Base-by-base conservation (phyloP, 345 rosid species). In the Clausena lansium region DNA sequence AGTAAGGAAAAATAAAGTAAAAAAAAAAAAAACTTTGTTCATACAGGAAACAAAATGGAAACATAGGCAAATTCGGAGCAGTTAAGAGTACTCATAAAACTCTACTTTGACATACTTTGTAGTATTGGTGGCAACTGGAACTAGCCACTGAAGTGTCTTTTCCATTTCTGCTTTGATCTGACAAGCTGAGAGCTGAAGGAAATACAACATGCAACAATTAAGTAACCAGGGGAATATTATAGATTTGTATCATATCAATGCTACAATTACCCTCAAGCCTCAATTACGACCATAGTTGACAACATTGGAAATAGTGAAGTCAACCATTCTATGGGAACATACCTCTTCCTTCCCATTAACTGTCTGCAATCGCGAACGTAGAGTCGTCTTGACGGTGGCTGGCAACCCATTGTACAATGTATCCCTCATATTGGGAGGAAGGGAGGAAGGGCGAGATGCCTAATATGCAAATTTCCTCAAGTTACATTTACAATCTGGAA, bases 111-210 rank as follows among this genome's bases (percentile, higher is more conserved):
- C 91, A 36, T 87, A 96, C 98, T 89, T 92, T 76, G 91, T 87
- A 15, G 99, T 94, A 82, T 91, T 92, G 73, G 92, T 32, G 67
- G 99, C 97, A 27, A 94, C 70, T 1, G 95, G 95, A 73, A 88
- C 93, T 74, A 96, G 92, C 99, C 99, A 96, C 15, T 81, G 83
- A 32, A 93, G 91, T 20, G 86, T 92, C 86, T 91, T 96, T 74
- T 91, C 95, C 93, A 94, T 91, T 80, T 96, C 95, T 80, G 88
- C 89, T 84, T 91, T 91, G 67, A 92, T 87, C 75, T 89, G 90
- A 76, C 84, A 67, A 60, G 89, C 52, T 25, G 95, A 76, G 50
- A 85, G 81, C 98, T 94, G 91, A 79, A 86, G 73, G 59, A 81
- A 83, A 71, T 62, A 75, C 15, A 15, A 68, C 5, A 55, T 38